These are phyloP conservation scores for Akanthomyces uredinophilus DNA, from an alignment of 2,329 filamentous ascomycete species.

Conservation along the genomic window DNA sequence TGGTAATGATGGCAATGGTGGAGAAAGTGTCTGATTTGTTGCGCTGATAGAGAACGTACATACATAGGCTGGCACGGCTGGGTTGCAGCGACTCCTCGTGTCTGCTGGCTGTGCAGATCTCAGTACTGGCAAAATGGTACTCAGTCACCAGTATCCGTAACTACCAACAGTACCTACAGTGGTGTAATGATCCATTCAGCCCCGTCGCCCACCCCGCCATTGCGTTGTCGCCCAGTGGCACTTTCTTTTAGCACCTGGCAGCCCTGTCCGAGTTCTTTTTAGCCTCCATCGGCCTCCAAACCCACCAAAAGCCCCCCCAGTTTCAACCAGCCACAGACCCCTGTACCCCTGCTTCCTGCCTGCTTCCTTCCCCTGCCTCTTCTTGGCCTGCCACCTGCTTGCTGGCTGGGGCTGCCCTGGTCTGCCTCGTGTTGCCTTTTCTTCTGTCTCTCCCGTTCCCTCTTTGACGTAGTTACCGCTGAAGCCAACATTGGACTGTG, in stretches of 20 bases:
- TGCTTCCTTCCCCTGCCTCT: background rate
- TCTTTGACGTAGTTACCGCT: background rate
- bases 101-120: too few species aligned
- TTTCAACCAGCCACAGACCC: constrained; percentile 12
- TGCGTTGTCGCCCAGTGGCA: too few species aligned
- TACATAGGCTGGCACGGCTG: too few species aligned
- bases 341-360: background rate
- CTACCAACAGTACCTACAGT: too few species aligned
- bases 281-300: background rate
- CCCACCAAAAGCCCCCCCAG: background rate
- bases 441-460: background rate
- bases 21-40: too few species aligned
- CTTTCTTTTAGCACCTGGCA: too few species aligned
- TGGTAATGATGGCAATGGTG: too few species aligned
- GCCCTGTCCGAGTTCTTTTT: background rate
- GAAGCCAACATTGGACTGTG: background rate
- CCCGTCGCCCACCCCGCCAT: background rate
- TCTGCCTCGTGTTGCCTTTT: background rate
- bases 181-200: background rate
- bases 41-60: too few species aligned
- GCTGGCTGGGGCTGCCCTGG: background rate
- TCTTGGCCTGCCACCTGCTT: background rate
- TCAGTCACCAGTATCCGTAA: too few species aligned
- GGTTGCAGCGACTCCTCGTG: too few species aligned
- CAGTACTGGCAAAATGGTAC: too few species aligned